Conservation (phyloP, 176 grass and related monocot species). For the Oryza australiensis region DNA sequence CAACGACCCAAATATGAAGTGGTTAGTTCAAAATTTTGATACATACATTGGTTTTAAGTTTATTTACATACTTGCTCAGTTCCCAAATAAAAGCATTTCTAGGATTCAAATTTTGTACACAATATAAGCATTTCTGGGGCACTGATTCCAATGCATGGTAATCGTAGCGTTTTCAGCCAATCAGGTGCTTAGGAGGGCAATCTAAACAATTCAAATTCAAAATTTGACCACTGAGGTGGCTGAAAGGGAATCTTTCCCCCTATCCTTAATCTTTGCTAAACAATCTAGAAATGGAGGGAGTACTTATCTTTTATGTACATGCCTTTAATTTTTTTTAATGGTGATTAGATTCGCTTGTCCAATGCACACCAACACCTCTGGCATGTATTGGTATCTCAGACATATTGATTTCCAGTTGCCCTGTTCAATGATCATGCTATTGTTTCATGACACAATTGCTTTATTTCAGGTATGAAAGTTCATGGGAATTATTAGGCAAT, state of each 20-base stretch:
- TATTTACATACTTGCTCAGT: background rate
- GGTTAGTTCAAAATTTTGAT: constrained; percentile 44
- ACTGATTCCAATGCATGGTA: too few species aligned
- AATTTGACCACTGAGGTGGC: too few species aligned
- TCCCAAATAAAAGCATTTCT: too few species aligned
- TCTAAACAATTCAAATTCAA: too few species aligned
- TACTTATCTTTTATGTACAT: constrained; percentile 15
- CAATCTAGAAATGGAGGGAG: too few species aligned
- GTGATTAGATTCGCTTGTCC: constrained; percentile 1
- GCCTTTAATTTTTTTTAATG: background rate
- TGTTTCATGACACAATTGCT: constrained; percentile 1
- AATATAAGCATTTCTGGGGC: too few species aligned
- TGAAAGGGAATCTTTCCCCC: too few species aligned
- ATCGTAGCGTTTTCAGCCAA: too few species aligned
- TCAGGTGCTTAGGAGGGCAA: too few species aligned
- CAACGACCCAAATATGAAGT: constrained; percentile 89
- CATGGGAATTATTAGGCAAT: constrained; percentile 72
- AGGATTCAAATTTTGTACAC: too few species aligned
- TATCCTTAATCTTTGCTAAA: too few species aligned
- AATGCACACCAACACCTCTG: constrained; percentile 3
- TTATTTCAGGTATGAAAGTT: constrained; percentile 88
- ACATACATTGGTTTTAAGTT: constrained; percentile 30
- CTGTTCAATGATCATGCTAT: constrained; percentile 22
- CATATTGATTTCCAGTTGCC: background rate
- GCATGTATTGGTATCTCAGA: background rate